phyloP scores from a whole-genome alignment of 2,329 filamentous ascomycete species.

The Pseudopyrenochaeta lycopersici region DNA sequence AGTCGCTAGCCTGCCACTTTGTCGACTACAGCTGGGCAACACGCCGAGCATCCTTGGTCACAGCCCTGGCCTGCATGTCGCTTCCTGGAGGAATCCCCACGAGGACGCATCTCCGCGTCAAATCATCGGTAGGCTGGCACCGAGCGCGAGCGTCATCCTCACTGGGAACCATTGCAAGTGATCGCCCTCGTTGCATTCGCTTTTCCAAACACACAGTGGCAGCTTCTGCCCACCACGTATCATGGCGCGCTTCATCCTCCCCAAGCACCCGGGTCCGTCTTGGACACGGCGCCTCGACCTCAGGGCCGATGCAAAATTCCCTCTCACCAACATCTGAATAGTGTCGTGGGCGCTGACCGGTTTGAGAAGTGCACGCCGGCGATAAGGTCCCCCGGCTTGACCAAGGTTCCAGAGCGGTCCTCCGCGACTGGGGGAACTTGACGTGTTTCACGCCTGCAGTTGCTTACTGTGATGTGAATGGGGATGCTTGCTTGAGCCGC shows the following conservation, averaged over 20 bases:
- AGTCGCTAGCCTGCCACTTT: conserved; percentile 12
- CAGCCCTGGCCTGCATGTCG: conserved; percentile 14
- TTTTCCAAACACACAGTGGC: conserved; percentile 5
- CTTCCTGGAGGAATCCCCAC: conserved; percentile 16
- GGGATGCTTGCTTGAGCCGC: conserved; percentile 10
- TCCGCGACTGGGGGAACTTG: conserved; percentile 4
- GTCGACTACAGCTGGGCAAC: conserved; percentile 3
- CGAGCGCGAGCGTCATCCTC: conserved; percentile 7
- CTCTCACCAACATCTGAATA: neutral
- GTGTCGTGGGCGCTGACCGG: conserved; percentile 2
- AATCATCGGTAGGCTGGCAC: conserved; percentile 29
- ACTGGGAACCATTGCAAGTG: conserved; percentile 5
- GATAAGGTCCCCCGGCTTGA: neutral
- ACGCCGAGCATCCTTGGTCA: conserved; percentile 14
- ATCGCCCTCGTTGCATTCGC: conserved; percentile 19
- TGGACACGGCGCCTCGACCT: conserved; percentile 14
- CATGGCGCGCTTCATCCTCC: conserved; percentile 2
- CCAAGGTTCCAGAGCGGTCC: conserved; percentile 2
- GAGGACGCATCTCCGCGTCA: conserved; percentile 14
- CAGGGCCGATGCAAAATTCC: conserved; percentile 10
- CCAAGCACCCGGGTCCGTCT: conserved; percentile 5
- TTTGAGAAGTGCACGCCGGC: conserved; percentile 6
- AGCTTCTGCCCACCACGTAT: neutral
- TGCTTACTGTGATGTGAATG: conserved; percentile 3
- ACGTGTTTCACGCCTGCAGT: conserved; percentile 7